Conservation (phyloP, 495 filamentous ascomycete species). For the Penicillium coffeae region DNA sequence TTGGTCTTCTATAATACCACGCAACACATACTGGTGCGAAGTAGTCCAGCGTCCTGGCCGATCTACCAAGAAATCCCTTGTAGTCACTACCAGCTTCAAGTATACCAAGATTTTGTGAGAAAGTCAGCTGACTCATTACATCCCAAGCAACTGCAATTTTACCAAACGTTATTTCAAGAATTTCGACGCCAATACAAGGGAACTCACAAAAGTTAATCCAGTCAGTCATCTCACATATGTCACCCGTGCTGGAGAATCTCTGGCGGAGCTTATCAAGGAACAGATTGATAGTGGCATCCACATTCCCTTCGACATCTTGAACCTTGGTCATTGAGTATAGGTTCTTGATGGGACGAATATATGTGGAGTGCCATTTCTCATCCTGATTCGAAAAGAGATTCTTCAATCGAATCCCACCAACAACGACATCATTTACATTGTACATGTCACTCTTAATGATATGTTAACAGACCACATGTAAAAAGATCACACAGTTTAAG, state of each 20-base stretch:
- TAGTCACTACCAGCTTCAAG: constrained; percentile 19
- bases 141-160: constrained; percentile 36
- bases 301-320: constrained; percentile 23
- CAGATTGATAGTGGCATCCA: constrained; percentile 24
- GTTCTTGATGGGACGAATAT: constrained; percentile 26
- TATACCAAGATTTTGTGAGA: constrained; percentile 26
- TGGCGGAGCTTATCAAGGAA: constrained; percentile 19
- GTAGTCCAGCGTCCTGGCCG: constrained; percentile 27
- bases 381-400: constrained; percentile 42
- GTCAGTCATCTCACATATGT: constrained; percentile 27
- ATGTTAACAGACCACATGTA: not conserved
- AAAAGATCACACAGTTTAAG: not conserved
- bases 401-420: constrained; percentile 14
- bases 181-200: not conserved
- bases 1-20: not conserved
- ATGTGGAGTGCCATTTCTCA: constrained; percentile 35
- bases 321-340: constrained; percentile 39
- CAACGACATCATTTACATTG: constrained; percentile 18
- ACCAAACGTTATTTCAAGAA: not conserved
- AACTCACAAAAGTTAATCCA: constrained; percentile 43
- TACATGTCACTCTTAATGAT: constrained; percentile 23
- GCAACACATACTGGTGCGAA: constrained; percentile 25
- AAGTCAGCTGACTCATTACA: constrained; percentile 32
- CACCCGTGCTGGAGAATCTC: constrained; percentile 16
- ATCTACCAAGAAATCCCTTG: constrained; percentile 18